These are phyloP conservation scores for Pisolithus marmoratus DNA, from an alignment of 768 basidiomycete species.

Conservation along the genomic window DNA sequence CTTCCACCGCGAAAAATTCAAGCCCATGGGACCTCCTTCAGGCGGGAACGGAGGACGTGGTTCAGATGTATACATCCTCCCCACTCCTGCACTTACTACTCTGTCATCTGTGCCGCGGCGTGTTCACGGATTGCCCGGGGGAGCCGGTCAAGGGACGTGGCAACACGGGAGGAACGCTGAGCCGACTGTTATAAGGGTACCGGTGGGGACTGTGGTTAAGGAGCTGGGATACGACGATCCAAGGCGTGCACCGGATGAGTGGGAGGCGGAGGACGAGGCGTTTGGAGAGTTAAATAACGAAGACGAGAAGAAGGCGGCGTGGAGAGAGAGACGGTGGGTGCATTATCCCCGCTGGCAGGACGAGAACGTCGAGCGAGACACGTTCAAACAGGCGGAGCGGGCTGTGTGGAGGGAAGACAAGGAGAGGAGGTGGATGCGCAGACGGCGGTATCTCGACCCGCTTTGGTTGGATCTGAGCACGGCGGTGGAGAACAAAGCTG, in stretches of 20 bases:
- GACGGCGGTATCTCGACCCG: constrained; percentile 38
- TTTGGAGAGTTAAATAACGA: constrained; percentile 41
- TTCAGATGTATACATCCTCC: constrained; percentile 80
- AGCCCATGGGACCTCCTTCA: constrained; percentile 80
- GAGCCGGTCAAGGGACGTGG: constrained; percentile 79
- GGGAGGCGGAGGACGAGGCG: constrained; percentile 67
- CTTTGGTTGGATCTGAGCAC: constrained; percentile 61
- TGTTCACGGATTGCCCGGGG: constrained; percentile 61
- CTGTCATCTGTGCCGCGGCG: constrained; percentile 68
- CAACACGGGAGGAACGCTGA: constrained; percentile 72
- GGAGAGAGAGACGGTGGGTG: constrained; percentile 67
- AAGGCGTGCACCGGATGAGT: constrained; percentile 57
- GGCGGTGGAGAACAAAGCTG: constrained; percentile 35
- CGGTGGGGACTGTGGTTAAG: constrained; percentile 84
- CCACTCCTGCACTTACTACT: constrained; percentile 71
- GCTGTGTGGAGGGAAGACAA: constrained; percentile 56
- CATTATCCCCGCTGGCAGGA: constrained; percentile 71
- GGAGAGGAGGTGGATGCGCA: constrained; percentile 44
- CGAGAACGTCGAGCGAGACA: constrained; percentile 54
- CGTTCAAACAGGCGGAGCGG: constrained; percentile 68
- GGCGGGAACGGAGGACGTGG: constrained; percentile 91
- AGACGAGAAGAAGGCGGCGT: constrained; percentile 45
- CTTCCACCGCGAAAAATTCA: constrained; percentile 87
- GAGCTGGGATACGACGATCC: constrained; percentile 67
- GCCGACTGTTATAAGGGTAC: constrained; percentile 75